A percentile compares a stretch with the other conserved stretches of the same genome.
These are phyloP conservation scores for Penicillium fuscoglaucum DNA, from an alignment of 2,329 filamentous ascomycete species.

Conservation along the genomic window DNA sequence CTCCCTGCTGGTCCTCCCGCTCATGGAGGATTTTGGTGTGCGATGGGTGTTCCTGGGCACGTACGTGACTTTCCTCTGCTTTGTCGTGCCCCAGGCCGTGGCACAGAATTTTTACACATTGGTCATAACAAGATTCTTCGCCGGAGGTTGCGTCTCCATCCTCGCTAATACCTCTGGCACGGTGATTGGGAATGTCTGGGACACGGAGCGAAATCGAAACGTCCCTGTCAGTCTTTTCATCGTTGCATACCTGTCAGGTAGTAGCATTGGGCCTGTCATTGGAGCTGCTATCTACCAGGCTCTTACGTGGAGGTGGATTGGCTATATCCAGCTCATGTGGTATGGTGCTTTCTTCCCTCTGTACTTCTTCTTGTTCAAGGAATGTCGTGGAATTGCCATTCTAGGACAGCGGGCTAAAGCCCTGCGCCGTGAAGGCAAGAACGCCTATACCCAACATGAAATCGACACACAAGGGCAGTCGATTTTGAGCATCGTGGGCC, in stretches of 20 bases:
- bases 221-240: conserved; percentile 47
- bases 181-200: conserved; percentile 37
- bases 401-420: conserved; percentile 38
- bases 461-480: conserved; percentile 37
- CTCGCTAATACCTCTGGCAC: conserved; percentile 39
- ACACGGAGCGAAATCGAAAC: conserved; percentile 35
- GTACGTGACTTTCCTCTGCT: conserved; percentile 43
- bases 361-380: conserved; percentile 42
- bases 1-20: conserved; percentile 33
- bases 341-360: conserved; percentile 39
- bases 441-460: conserved; percentile 31
- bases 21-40: conserved; percentile 45
- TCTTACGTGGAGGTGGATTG: conserved; percentile 41
- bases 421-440: conserved; percentile 34
- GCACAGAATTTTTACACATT: conserved; percentile 50
- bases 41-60: conserved; percentile 42
- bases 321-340: conserved; percentile 47
- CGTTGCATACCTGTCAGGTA: conserved; percentile 42
- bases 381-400: conserved; percentile 45
- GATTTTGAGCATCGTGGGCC: conserved; percentile 29
- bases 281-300: conserved; percentile 38
- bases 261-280: conserved; percentile 48
- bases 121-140: conserved; percentile 47
- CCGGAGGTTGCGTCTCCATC: conserved; percentile 44
- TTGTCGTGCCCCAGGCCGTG: conserved; percentile 46